These are phyloP conservation scores for Kodamaea lidongshanica DNA, from an alignment of 805 yeast species.

Conservation along the genomic window DNA sequence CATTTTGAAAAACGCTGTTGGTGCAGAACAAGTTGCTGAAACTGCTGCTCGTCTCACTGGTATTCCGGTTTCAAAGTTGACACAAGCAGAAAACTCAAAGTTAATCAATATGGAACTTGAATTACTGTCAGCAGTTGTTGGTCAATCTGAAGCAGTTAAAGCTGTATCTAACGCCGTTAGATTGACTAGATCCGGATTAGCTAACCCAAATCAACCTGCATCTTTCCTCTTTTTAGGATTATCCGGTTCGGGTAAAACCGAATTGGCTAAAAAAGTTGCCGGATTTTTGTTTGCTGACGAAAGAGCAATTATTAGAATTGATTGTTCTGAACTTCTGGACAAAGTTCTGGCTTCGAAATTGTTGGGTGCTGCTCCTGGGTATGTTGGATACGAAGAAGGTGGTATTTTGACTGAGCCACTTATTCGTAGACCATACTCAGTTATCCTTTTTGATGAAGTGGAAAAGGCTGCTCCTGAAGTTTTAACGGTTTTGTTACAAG, in stretches of 20 bases:
- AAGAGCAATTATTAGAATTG: constrained; percentile 94
- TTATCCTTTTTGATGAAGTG: constrained; percentile 93
- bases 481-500: constrained; percentile 81
- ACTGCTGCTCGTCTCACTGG: constrained; percentile 96
- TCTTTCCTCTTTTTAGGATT: constrained; percentile 91
- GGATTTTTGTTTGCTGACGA: constrained; percentile 95
- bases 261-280: constrained; percentile 93
- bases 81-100: constrained; percentile 92
- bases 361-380: constrained; percentile 95
- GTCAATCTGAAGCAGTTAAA: constrained; percentile 91
- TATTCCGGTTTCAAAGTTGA: constrained; percentile 89
- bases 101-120: constrained; percentile 92
- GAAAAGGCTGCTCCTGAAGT: constrained; percentile 99
- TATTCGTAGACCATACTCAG: constrained; percentile 89
- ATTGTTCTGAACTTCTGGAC: constrained; percentile 93
- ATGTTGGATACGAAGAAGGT: constrained; percentile 94
- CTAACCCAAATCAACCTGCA: constrained; percentile 95
- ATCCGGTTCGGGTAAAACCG: constrained; percentile 98
- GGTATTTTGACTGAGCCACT: constrained; percentile 92
- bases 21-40: constrained; percentile 85
- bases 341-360: constrained; percentile 93
- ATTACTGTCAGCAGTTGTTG: constrained; percentile 78
- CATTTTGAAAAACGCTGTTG: constrained; percentile 84
- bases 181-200: constrained; percentile 86
- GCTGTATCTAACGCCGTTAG: constrained; percentile 95